phyloP scores from a whole-genome alignment of 495 filamentous ascomycete species.

The Tuber magnatum region DNA sequence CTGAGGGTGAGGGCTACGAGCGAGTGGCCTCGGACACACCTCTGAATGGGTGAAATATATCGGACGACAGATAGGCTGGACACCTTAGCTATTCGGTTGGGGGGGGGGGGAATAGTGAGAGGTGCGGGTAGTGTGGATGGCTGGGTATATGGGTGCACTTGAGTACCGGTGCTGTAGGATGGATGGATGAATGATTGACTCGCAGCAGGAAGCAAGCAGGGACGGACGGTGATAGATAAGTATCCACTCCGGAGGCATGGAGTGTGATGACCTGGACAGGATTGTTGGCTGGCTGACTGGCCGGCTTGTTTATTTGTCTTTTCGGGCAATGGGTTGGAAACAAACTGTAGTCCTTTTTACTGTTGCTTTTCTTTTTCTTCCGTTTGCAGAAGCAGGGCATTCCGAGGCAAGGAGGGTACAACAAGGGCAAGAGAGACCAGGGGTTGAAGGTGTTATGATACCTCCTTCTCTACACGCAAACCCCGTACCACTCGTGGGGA shows the following conservation, averaged over 20 bases:
- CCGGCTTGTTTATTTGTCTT: neutral
- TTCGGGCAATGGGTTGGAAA: neutral
- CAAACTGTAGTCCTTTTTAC: neutral
- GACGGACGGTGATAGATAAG: slow-evolving; percentile 3
- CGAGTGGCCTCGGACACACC: neutral
- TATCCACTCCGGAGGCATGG: neutral
- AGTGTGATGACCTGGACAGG: neutral
- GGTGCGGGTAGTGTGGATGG: neutral
- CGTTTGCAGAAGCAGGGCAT: neutral
- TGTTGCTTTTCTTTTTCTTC: too few species aligned
- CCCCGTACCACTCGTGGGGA: neutral
- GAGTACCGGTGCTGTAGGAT: neutral
- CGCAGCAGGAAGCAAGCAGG: slow-evolving; percentile 3
- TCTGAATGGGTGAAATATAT: slow-evolving; percentile 4
- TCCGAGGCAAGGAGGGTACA: neutral
- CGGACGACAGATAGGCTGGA: neutral
- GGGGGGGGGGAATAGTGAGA: neutral
- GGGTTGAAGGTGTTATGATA: neutral
- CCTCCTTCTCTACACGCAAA: neutral
- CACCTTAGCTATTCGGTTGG: neutral
- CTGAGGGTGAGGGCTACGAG: neutral
- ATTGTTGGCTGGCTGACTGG: neutral
- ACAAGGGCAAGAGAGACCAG: neutral
- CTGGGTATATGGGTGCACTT: neutral
- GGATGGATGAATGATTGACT: slow-evolving; percentile 1